Conservation (phyloP, 1,284 basidiomycete species). For the Thelephora terrestris region DNA sequence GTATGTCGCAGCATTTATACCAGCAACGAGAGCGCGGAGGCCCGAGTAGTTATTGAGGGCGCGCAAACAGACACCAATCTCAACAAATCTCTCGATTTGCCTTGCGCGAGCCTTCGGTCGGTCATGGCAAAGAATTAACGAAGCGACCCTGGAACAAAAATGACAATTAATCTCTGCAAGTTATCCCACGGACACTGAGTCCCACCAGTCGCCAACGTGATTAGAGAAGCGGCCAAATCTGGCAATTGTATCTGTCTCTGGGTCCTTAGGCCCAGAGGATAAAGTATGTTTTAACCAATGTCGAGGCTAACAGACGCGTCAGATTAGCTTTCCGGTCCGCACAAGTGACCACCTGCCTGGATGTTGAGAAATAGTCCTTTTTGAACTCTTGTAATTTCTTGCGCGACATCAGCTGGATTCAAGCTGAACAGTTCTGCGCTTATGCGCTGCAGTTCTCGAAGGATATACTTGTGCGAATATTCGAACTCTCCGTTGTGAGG, state of each 20-base stretch:
- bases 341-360: constrained; percentile 34
- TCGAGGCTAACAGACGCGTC: constrained; percentile 44
- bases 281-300: constrained; percentile 74
- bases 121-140: constrained; percentile 71
- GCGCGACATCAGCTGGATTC: constrained; percentile 56
- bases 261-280: constrained; percentile 52
- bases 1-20: constrained; percentile 68
- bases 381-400: constrained; percentile 68
- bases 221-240: constrained; percentile 64
- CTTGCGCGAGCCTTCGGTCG: constrained; percentile 51
- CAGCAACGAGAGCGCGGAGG: constrained; percentile 69
- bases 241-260: constrained; percentile 52
- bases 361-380: constrained; percentile 57
- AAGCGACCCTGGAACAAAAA: constrained; percentile 44
- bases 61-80: constrained; percentile 61
- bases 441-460: constrained; percentile 50
- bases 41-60: constrained; percentile 72
- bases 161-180: not conserved
- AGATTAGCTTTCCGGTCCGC: constrained; percentile 5
- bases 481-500: constrained; percentile 10
- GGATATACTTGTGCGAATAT: constrained; percentile 37
- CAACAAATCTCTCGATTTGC: constrained; percentile 70
- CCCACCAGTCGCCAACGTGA: constrained; percentile 67
- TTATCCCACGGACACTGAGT: constrained; percentile 5
- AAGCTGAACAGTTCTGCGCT: constrained; percentile 42